phyloP scores from a whole-genome alignment of 208 protist species.

The Novymonas esmeraldas region DNA sequence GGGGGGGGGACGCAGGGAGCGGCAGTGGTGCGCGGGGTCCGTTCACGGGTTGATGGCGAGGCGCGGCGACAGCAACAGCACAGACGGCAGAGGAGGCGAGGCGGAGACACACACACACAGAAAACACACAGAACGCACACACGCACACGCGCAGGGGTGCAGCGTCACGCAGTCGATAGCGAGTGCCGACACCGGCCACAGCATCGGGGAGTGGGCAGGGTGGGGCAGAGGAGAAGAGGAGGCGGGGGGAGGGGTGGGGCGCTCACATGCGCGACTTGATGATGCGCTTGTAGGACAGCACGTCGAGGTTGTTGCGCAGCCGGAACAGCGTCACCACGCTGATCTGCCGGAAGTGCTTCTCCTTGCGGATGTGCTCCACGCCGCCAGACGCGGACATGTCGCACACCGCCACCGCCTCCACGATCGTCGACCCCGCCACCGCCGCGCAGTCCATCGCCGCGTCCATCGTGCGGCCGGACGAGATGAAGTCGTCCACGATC shows the following conservation, averaged over 20 bases:
- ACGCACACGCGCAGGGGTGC: not conserved
- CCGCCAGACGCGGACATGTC: conserved; percentile 66
- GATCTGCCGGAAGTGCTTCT: conserved; percentile 52
- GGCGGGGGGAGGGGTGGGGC: not conserved
- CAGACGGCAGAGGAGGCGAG: not conserved
- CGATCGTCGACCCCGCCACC: conserved; percentile 58
- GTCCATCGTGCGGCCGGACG: conserved; percentile 66
- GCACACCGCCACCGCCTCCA: conserved; percentile 78
- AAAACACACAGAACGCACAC: not conserved
- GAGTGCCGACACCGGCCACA: not conserved
- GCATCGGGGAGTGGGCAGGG: no score
- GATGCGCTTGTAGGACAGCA: conserved; percentile 32
- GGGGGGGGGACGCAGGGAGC: no score
- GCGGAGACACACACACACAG: not conserved
- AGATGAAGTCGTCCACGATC: conserved; percentile 92
- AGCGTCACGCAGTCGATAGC: not conserved
- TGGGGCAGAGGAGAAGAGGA: not conserved
- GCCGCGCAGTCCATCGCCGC: conserved; percentile 70
- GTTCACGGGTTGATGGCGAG: not conserved
- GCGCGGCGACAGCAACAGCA: not conserved
- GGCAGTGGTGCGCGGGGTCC: no score
- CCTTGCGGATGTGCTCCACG: conserved; percentile 66
- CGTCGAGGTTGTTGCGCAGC: conserved; percentile 46
- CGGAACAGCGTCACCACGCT: conserved; percentile 81
- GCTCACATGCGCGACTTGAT: conserved; percentile 9